Conservation (phyloP, 768 basidiomycete species). For the Phanerochaete carnosa region DNA sequence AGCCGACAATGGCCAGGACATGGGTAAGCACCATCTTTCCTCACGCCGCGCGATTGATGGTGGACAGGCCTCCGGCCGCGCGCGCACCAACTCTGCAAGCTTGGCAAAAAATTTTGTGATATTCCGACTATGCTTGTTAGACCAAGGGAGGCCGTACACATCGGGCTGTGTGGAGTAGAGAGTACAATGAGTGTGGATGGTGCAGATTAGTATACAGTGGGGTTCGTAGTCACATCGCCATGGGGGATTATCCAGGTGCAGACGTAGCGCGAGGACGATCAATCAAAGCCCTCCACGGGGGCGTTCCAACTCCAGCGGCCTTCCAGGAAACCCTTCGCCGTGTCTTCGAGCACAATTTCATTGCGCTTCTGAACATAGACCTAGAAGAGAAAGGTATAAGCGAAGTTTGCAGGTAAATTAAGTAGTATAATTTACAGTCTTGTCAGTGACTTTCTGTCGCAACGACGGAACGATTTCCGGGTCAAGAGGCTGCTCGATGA, state of each 20-base stretch:
- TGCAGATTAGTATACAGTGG: slow-evolving; percentile 2
- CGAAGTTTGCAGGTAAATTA: background rate
- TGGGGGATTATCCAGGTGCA: background rate
- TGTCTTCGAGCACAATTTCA: slow-evolving; percentile 93
- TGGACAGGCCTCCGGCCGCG: too few relatives aligned
- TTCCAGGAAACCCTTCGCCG: slow-evolving; percentile 84
- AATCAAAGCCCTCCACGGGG: slow-evolving; percentile 66
- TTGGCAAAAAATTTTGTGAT: too few relatives aligned
- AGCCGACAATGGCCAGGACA: too few relatives aligned
- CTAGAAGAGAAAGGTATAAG: slow-evolving; percentile 26
- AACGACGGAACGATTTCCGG: slow-evolving; percentile 76
- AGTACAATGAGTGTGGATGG: background rate
- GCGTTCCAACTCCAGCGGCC: slow-evolving; percentile 84
- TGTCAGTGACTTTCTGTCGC: slow-evolving; percentile 92
- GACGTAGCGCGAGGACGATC: background rate
- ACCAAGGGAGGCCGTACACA: background rate
- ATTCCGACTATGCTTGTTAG: background rate
- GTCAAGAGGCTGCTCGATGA: slow-evolving; percentile 90
- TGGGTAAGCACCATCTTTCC: too few relatives aligned
- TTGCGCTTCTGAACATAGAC: slow-evolving; percentile 97
- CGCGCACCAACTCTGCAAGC: too few relatives aligned
- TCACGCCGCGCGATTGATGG: too few relatives aligned
- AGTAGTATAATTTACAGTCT: slow-evolving; percentile 58
- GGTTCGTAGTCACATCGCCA: background rate
- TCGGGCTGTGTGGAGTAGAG: slow-evolving; percentile 1